Conservation (phyloP, 2,329 filamentous ascomycete genomes). For the Fusarium protoensiforme region DNA sequence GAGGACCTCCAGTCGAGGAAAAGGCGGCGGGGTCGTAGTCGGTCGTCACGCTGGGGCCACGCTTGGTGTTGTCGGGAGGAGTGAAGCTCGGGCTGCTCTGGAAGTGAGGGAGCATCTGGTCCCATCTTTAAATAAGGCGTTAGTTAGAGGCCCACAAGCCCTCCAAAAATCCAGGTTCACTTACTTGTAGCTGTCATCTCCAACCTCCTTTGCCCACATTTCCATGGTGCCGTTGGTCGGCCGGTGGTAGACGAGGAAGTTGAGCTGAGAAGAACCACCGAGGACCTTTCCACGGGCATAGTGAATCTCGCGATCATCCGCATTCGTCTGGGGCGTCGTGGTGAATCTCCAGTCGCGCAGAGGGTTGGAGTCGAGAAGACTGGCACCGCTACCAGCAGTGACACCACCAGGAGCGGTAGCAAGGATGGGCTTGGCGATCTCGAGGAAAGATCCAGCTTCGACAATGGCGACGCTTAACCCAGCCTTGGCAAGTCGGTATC, state of each 20-base stretch:
- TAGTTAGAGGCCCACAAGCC: not conserved
- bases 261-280: slow-evolving; percentile 52
- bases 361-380: slow-evolving; percentile 31
- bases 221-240: slow-evolving; percentile 46
- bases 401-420: slow-evolving; percentile 40
- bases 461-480: slow-evolving; percentile 50
- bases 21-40: slow-evolving; percentile 44
- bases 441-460: slow-evolving; percentile 51
- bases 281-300: slow-evolving; percentile 52
- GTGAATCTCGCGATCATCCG: slow-evolving; percentile 44
- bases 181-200: slow-evolving; percentile 43
- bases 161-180: accelerated
- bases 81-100: slow-evolving; percentile 42
- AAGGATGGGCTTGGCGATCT: slow-evolving; percentile 45
- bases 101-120: slow-evolving; percentile 43
- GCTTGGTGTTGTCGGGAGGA: slow-evolving; percentile 32
- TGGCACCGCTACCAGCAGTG: slow-evolving; percentile 32
- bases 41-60: slow-evolving; percentile 36
- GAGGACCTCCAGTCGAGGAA: slow-evolving; percentile 30
- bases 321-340: slow-evolving; percentile 38
- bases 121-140: slow-evolving; percentile 12
- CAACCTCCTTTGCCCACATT: slow-evolving; percentile 43
- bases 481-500: slow-evolving; percentile 47
- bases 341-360: slow-evolving; percentile 46
- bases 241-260: slow-evolving; percentile 50